Evolutionary conservation across 139 green algal genomes (phyloP).

Genomic region (Volvox reticuliferus): DNA sequence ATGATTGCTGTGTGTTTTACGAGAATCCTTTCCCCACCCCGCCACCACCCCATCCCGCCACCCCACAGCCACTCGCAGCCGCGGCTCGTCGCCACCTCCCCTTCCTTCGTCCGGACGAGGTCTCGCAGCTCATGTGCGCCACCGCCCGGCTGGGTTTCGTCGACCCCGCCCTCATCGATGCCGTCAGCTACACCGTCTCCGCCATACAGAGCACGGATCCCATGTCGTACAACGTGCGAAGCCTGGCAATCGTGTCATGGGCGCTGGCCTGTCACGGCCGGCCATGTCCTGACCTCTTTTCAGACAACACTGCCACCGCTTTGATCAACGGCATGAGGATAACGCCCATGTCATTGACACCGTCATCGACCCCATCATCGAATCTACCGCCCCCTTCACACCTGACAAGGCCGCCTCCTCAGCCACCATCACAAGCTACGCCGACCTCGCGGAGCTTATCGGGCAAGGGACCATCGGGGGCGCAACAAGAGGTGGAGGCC

Average conservation of each 20-base stretch:
- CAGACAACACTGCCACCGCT: neutral
- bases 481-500: neutral
- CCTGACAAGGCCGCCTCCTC: neutral
- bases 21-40: neutral
- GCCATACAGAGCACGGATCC: neutral
- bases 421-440: neutral
- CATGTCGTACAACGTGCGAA: neutral
- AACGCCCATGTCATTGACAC: neutral
- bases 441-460: neutral
- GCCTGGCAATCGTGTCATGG: slow-evolving; percentile 6
- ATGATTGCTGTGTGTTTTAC: too few species aligned
- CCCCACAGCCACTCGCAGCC: slow-evolving; percentile 2
- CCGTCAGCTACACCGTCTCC: neutral
- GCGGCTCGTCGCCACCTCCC: neutral
- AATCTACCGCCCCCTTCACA: too few species aligned
- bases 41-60: neutral
- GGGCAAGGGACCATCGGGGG: neutral
- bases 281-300: neutral
- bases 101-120: slow-evolving; percentile 23
- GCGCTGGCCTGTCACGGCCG: slow-evolving; percentile 1
- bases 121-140: slow-evolving; percentile 10
- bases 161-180: neutral
- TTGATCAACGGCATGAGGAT: neutral
- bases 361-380: too few species aligned
- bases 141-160: neutral